Evolutionary conservation across 768 basidiomycete genomes (phyloP), one percentile per base, ranked within the genome.

Genomic region (Serendipita sp.): DNA sequence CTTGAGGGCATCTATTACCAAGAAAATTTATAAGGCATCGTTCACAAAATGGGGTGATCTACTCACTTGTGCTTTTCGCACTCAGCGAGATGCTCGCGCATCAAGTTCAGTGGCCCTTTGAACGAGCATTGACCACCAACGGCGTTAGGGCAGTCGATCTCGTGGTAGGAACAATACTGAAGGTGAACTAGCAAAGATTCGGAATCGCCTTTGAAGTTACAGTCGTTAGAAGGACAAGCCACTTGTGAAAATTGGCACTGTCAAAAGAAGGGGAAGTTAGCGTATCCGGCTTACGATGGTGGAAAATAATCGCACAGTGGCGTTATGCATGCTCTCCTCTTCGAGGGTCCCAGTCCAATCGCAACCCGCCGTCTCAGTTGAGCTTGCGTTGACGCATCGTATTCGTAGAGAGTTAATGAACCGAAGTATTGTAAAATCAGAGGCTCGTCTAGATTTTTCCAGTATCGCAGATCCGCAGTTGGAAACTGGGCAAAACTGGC

Each of bases 1-100:
- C 53, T 33, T 58, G 53, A 9, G 53, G 53, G n/a, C 53, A 58
- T 28, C 53, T 58, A 24, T n/a, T n/a, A n/a, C n/a, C n/a, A n/a
- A 11, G 17, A 33, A 7, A 7, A 58, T 1, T 1, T 24, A 58
- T 11, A 24, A 58, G 20, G 7, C 1, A 5, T 48, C 9, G n/a
- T 24, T 24, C 9, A 17, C 17, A 58, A 11, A 58, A 24, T 20
- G 24, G 17, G 16, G 22, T 11, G 11, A 31, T 24, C 1, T 28
- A 33, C 53, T 22, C 28, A 58, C 53, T 22, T 22, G 11, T 34
- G 22, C 11, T 58, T 24, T 58, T 22, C 20, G n/a, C 53, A 58
- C 11, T 34, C 53, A 1, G 9, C 17, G 53, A 58, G 53, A 31
- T 58, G 53, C 1, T 22, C 24, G n/a, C 31, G 11, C 53, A 58